phyloP scores from a whole-genome alignment of 192 early-diverging fungal genomes.

The Coemansia sp. region DNA sequence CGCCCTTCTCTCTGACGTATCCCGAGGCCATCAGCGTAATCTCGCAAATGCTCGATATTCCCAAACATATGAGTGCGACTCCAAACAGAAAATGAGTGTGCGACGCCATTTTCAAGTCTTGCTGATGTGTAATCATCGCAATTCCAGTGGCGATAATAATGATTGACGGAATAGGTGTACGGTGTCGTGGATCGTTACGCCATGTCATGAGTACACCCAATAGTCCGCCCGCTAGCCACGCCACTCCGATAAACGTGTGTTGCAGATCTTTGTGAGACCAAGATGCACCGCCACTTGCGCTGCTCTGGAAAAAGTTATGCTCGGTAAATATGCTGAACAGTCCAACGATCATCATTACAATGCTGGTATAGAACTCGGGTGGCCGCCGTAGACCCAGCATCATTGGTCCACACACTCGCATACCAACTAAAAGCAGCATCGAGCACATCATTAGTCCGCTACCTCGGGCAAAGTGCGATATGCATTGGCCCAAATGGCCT shows the following conservation, averaged over 20 bases:
- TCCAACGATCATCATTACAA: conserved; percentile 58
- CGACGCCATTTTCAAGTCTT: conserved; percentile 56
- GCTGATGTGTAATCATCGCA: conserved; percentile 61
- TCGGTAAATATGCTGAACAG: conserved; percentile 67
- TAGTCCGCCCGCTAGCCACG: conserved; percentile 61
- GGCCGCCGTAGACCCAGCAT: conserved; percentile 51
- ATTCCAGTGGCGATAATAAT: conserved; percentile 63
- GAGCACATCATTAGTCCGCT: conserved; percentile 57
- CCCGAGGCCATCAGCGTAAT: conserved; percentile 43
- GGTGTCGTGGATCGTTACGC: conserved; percentile 31
- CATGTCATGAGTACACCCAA: conserved; percentile 54
- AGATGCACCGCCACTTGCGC: neutral
- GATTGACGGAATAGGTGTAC: conserved; percentile 58
- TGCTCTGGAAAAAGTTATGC: conserved; percentile 57
- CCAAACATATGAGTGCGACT: conserved; percentile 52
- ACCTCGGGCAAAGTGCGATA: conserved; percentile 70
- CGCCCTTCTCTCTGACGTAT: conserved; percentile 23
- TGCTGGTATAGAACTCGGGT: conserved; percentile 62
- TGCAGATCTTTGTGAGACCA: conserved; percentile 70
- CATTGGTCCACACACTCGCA: conserved; percentile 58
- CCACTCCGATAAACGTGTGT: conserved; percentile 64
- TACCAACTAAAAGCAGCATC: conserved; percentile 43
- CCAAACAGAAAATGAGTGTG: conserved; percentile 64
- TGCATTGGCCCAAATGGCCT: conserved; percentile 64
- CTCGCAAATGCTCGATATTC: conserved; percentile 55